phyloP scores from a whole-genome alignment of 345 rosid species.

The Hibiscus trionum region DNA sequence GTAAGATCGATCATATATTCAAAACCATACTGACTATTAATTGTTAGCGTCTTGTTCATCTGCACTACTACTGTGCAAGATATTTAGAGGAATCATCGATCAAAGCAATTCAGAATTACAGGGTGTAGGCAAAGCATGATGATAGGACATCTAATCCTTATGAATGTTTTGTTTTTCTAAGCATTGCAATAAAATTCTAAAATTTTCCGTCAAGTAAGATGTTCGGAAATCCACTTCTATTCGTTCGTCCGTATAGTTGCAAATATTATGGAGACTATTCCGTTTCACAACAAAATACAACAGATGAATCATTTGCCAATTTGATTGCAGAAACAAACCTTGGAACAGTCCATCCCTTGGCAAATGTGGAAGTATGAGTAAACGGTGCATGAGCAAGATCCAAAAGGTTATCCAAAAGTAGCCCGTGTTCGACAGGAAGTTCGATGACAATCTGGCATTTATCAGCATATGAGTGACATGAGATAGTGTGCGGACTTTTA shows the following conservation, averaged over 20 bases:
- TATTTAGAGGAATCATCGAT: no score
- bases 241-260: no score
- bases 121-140: no score
- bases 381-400: slow-evolving; percentile 98
- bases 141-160: background rate
- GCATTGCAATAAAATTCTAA: background rate
- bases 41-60: background rate
- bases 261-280: no score
- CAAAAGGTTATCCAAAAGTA: slow-evolving; percentile 87
- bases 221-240: no score
- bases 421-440: slow-evolving; percentile 96
- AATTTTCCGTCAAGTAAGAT: no score
- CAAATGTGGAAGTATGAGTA: slow-evolving; percentile 94
- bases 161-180: background rate
- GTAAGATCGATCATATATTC: background rate
- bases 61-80: no score
- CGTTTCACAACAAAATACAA: background rate
- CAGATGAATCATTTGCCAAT: background rate
- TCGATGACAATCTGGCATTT: slow-evolving; percentile 81
- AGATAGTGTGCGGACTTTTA: background rate
- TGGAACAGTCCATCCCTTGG: slow-evolving; percentile 97
- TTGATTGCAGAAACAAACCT: slow-evolving; percentile 41
- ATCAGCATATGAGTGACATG: background rate
- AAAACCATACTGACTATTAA: background rate
- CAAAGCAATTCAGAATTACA: no score